These are phyloP conservation scores for Trichoderma asperellum DNA, from an alignment of 2,329 filamentous ascomycete species.

Conservation along the genomic window DNA sequence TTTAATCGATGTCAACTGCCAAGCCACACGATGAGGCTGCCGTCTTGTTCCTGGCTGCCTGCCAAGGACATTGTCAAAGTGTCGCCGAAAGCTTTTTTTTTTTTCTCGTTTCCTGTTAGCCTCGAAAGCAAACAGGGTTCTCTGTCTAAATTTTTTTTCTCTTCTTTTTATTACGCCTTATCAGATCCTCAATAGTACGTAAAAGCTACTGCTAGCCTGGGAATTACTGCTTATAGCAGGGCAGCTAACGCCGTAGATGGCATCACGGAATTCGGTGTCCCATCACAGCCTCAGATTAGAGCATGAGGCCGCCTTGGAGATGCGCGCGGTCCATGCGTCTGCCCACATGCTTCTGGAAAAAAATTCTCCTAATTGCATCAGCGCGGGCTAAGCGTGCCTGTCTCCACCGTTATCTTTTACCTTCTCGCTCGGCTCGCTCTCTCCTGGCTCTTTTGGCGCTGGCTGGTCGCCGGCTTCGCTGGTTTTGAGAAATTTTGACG, in stretches of 20 bases:
- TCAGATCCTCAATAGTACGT: background rate
- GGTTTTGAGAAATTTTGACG: constrained; percentile 27
- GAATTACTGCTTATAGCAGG: background rate
- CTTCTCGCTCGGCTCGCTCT: background rate
- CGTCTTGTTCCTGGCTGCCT: background rate
- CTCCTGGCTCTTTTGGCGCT: constrained; percentile 1
- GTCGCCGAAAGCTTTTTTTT: background rate
- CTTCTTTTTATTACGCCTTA: background rate
- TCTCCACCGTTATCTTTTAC: constrained; percentile 23
- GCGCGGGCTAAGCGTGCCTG: background rate
- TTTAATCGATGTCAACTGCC: background rate
- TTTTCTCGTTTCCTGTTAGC: background rate
- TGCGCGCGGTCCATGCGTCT: constrained; percentile 21
- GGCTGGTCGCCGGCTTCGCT: constrained; percentile 1
- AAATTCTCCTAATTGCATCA: constrained; percentile 30
- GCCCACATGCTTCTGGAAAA: constrained; percentile 27
- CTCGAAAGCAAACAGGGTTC: background rate
- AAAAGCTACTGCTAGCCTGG: background rate
- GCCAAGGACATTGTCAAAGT: background rate
- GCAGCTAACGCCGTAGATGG: background rate
- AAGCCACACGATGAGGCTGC: constrained; percentile 15
- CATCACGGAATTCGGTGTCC: constrained; percentile 6
- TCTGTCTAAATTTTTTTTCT: background rate
- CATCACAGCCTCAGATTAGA: background rate
- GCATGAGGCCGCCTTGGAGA: background rate